Percentiles rank a stretch among this genome's conserved stretches.
Conservation (phyloP, 2,329 filamentous ascomycete species). For the Rutstroemia sydowiana region DNA sequence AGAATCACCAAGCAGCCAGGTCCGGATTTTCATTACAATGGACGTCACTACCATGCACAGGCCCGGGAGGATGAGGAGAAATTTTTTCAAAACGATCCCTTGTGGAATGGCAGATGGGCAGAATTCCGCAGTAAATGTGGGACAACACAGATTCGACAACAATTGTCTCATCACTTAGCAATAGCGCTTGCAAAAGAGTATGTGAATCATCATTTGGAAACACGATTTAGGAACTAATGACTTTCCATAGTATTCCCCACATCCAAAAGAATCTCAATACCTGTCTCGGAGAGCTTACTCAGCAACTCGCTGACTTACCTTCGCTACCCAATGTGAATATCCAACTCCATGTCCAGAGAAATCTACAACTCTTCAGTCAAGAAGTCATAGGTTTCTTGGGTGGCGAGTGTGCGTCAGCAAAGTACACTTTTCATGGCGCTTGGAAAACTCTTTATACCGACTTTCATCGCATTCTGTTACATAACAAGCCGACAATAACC, state of each 20-base stretch:
- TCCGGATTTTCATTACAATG: not conserved
- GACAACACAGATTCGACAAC: conserved; percentile 40
- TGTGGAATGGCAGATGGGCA: conserved; percentile 39
- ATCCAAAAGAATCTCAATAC: conserved; percentile 5
- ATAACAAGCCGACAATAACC: conserved; percentile 26
- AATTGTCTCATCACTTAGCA: conserved; percentile 41
- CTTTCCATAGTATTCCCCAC: conserved; percentile 33
- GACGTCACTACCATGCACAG: conserved; percentile 33
- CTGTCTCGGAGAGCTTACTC: conserved; percentile 44
- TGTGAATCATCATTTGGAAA: too few species aligned
- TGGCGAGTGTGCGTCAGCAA: conserved; percentile 33
- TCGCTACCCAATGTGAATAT: conserved; percentile 60
- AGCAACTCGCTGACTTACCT: conserved; percentile 51
- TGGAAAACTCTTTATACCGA: conserved; percentile 31
- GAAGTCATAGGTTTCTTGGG: conserved; percentile 47
- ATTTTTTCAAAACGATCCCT: conserved; percentile 39
- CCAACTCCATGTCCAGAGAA: conserved; percentile 54
- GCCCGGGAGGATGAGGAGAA: conserved; percentile 41
- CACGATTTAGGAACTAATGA: too few species aligned
- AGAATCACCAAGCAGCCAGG: conserved; percentile 68
- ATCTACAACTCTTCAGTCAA: conserved; percentile 50
- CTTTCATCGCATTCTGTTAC: conserved; percentile 16
- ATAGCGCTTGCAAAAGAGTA: conserved; percentile 35
- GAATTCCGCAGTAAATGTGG: conserved; percentile 42
- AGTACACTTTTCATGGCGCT: conserved; percentile 38